Base-by-base conservation (phyloP, 345 rosid species). In the Nephelium lappaceum region DNA sequence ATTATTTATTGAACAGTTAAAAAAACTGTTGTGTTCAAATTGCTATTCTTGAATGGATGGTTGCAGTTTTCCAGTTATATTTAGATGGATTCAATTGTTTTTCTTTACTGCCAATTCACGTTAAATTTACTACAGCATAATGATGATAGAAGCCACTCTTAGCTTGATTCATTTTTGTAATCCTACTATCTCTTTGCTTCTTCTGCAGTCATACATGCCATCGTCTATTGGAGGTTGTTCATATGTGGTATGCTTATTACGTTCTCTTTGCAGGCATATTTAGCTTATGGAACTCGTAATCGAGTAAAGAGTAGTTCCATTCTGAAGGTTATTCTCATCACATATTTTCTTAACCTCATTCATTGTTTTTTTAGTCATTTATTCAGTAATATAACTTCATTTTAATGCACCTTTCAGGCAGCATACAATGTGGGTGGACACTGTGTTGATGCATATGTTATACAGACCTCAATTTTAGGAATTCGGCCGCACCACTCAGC, bases 341-440 rank as follows among this genome's bases (percentile, higher is more conserved):
- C 21, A 55, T 55, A 12, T 49, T 69, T 58, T 67, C 43, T 25
- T 53, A 36, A 11, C 42, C 16, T 74, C 5, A 38, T 78, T 78
- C n/a, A 8, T 45, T 38, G 6, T 36, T 55, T 18, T 43, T 25
- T 77, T 79, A 8, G 27, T 49, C 11, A 45, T 21, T 79, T 77
- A 8, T 24, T 45, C 49, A 1, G 4, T 67, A 25, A 67, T 64
- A 14, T 19, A 47, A 49, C 15, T n/a, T 9, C 51, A 69, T 36
- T 74, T 55, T 25, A 19, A 2, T 75, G 43, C 67, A 57, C 83
- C 55, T 76, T 70, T 57, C 88, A 94, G 98, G 97, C 97, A 45
- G 88, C 90, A 81, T 94, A 91, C 70, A 90, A 90, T 73, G 84
- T 94, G 75, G 97, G 98, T 31, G 98, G 97, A 71, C 86, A 85